phyloP scores from a whole-genome alignment of 305 asterid species.

The Fraxinus xanthoxyloides region DNA sequence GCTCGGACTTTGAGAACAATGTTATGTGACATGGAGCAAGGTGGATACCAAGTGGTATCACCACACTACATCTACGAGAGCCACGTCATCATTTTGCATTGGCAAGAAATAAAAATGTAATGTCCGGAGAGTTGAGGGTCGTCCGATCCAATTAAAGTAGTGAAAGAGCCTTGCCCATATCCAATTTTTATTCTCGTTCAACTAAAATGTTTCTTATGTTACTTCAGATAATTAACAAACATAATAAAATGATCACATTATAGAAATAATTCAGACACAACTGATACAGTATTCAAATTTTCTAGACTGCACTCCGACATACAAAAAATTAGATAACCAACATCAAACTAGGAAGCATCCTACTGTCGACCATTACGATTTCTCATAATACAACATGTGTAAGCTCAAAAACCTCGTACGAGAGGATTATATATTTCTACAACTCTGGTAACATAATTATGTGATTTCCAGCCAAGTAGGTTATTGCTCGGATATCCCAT shows the following conservation, averaged over 20 bases:
- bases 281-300: neutral
- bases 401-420: slow-evolving; percentile 16
- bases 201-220: neutral
- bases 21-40: too few relatives aligned
- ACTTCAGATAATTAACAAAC: neutral
- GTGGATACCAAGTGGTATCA: too few relatives aligned
- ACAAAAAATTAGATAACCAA: slow-evolving; percentile 28
- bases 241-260: neutral
- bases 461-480: neutral
- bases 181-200: neutral
- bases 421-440: slow-evolving; percentile 18
- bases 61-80: neutral
- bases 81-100: too few relatives aligned
- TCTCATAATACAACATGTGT: neutral
- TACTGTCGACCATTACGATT: neutral
- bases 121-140: neutral
- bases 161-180: neutral
- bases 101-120: too few relatives aligned
- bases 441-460: neutral
- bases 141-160: neutral
- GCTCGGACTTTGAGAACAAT: neutral
- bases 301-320: slow-evolving; percentile 13
- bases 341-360: slow-evolving; percentile 14
- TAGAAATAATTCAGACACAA: neutral
- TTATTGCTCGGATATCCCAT: neutral